Percentiles rank a stretch among this genome's conserved stretches.
Conservation (phyloP, 805 yeast species). For the Pichia membranifaciens region DNA sequence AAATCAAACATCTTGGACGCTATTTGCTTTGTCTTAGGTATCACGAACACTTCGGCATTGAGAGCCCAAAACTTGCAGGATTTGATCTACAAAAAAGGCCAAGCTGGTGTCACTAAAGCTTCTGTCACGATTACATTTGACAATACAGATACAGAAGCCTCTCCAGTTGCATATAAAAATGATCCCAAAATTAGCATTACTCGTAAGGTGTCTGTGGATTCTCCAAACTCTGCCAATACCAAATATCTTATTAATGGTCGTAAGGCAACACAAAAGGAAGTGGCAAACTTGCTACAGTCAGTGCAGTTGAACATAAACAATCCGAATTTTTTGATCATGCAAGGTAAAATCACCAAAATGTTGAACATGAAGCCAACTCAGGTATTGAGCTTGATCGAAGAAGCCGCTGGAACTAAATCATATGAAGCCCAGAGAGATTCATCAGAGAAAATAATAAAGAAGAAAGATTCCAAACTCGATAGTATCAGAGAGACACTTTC, state of each 20-base stretch:
- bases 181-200: constrained; percentile 80
- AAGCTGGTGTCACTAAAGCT: constrained; percentile 96
- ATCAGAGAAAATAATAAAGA: constrained; percentile 86
- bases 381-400: constrained; percentile 85
- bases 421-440: constrained; percentile 90
- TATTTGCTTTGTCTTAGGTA: constrained; percentile 96
- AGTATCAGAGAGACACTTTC: constrained; percentile 67
- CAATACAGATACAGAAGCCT: constrained; percentile 64
- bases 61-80: constrained; percentile 92
- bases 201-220: constrained; percentile 82
- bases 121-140: constrained; percentile 95
- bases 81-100: constrained; percentile 93
- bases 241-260: constrained; percentile 94
- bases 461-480: constrained; percentile 77
- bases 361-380: constrained; percentile 93
- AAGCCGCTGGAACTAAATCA: constrained; percentile 96
- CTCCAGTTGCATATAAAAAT: constrained; percentile 85
- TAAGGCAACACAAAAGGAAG: constrained; percentile 91
- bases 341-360: constrained; percentile 96
- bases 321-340: constrained; percentile 97
- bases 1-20: constrained; percentile 95
- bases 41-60: constrained; percentile 89
- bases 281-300: constrained; percentile 82
- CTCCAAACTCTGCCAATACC: constrained; percentile 36
- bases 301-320: constrained; percentile 94